Conservation (phyloP, 2,329 filamentous ascomycete genomes). For the Fusarium acutatum region DNA sequence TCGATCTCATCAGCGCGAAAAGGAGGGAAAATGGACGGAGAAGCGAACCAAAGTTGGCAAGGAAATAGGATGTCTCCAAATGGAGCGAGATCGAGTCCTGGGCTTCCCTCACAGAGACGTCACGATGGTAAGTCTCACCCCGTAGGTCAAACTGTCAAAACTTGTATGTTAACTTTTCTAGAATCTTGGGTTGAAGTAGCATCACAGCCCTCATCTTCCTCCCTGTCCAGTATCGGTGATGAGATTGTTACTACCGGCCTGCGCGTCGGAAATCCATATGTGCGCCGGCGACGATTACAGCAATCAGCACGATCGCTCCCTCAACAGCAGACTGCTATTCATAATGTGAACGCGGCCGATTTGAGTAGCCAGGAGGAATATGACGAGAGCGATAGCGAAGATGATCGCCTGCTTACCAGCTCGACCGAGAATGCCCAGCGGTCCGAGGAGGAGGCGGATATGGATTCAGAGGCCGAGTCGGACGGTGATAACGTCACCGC, state of each 20-base stretch:
- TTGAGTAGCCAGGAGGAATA: slow-evolving; percentile 92
- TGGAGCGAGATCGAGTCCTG: slow-evolving; percentile 43
- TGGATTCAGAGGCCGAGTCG: slow-evolving; percentile 59
- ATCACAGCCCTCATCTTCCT: slow-evolving; percentile 93
- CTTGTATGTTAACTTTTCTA: slow-evolving; percentile 49
- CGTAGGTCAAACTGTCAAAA: neutral
- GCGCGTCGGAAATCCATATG: slow-evolving; percentile 73
- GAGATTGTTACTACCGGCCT: slow-evolving; percentile 93
- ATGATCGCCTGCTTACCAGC: slow-evolving; percentile 72
- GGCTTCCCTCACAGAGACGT: slow-evolving; percentile 45
- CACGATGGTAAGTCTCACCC: slow-evolving; percentile 47
- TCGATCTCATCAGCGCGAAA: slow-evolving; percentile 1
- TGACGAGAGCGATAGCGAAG: slow-evolving; percentile 91
- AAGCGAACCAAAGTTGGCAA: slow-evolving; percentile 40
- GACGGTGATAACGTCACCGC: slow-evolving; percentile 84
- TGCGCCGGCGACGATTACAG: slow-evolving; percentile 64
- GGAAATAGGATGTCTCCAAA: slow-evolving; percentile 37
- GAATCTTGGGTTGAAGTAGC: slow-evolving; percentile 97
- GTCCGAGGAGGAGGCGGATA: slow-evolving; percentile 49
- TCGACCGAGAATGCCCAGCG: slow-evolving; percentile 63
- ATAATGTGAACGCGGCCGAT: slow-evolving; percentile 54
- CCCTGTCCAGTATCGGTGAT: slow-evolving; percentile 83
- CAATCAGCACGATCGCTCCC: slow-evolving; percentile 45
- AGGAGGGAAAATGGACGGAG: slow-evolving; percentile 40
- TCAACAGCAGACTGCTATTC: slow-evolving; percentile 53